Conservation (phyloP, 768 basidiomycete genomes). For the Boletus sp. region DNA sequence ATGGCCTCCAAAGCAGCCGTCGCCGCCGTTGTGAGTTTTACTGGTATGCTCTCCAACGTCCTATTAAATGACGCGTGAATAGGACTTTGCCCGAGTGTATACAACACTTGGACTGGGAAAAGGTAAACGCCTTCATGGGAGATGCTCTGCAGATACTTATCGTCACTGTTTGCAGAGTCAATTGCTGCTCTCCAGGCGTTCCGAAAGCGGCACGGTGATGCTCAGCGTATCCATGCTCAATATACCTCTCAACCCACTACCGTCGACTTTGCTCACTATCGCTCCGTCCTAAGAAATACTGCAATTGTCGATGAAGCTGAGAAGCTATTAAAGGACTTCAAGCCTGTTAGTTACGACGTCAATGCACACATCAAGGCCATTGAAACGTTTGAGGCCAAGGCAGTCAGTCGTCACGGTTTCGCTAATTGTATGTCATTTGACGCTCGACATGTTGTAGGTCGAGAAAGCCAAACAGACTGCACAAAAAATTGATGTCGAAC, state of each 20-base stretch:
- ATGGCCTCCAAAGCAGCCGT: slow-evolving; percentile 75
- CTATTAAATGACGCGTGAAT: slow-evolving; percentile 11
- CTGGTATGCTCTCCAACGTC: neutral
- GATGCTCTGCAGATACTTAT: slow-evolving; percentile 1
- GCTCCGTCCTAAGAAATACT: slow-evolving; percentile 87
- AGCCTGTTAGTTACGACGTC: slow-evolving; percentile 93
- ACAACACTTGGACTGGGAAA: slow-evolving; percentile 80
- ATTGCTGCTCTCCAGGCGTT: slow-evolving; percentile 88
- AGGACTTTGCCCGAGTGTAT: slow-evolving; percentile 87
- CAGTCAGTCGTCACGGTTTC: slow-evolving; percentile 52
- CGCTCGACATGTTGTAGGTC: slow-evolving; percentile 48
- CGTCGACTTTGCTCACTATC: slow-evolving; percentile 90
- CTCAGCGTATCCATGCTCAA: slow-evolving; percentile 66
- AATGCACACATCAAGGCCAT: slow-evolving; percentile 88
- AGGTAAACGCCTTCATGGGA: slow-evolving; percentile 41
- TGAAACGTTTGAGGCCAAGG: slow-evolving; percentile 94
- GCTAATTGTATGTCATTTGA: slow-evolving; percentile 2
- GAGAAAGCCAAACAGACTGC: slow-evolving; percentile 87
- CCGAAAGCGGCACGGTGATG: slow-evolving; percentile 92
- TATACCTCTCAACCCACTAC: slow-evolving; percentile 71
- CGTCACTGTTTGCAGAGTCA: slow-evolving; percentile 57
- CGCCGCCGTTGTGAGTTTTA: slow-evolving; percentile 55
- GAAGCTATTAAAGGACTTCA: slow-evolving; percentile 84
- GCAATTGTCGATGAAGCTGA: slow-evolving; percentile 90
- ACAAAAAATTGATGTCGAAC: slow-evolving; percentile 84